Base-by-base conservation (phyloP, 805 yeast genomes). In the Schwanniomyces vanrijiae region DNA sequence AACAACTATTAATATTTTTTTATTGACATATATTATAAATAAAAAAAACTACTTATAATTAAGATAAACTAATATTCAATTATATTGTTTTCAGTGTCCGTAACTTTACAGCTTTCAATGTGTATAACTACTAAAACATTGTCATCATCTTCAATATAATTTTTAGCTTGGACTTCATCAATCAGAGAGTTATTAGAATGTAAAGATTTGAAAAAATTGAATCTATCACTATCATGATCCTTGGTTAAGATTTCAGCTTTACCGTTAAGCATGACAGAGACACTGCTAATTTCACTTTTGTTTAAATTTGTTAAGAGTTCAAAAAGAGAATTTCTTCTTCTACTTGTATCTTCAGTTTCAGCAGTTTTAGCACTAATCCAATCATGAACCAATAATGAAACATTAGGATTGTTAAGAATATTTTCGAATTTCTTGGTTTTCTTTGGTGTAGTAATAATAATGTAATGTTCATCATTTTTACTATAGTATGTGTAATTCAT, bases 321-420 rank as follows among this genome's bases (percentile, higher is more conserved):
- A 52, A 39, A 73, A 54, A 50, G 68, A 50, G 58, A 67, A 55
- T 47, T 64, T 37, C 68, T 54, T 40, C 67, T 54, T 40, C 45
- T 31, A 4, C 40, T 26, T 10, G 45, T 62, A 38, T 26, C 51
- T n/a, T 44, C 47, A 4, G 45, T 49, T n/a, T 46, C 46, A 2
- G 62, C 56, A 34, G 69, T 65, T 56, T 77, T 76, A 3, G 86
- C 81, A 1, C 89, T 78, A 13, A 86, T 79, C 97, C 97, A 91
- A 58, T 92, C 98, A 62, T 92, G 98, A 37, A 92, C 82, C 49
- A 92, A 73, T 39, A 92, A 62, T 0, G 96, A 86, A 5, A 92
- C 96, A 37, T 80, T 76, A 7, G 92, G 90, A 61, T 92, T 92
- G 33, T 67, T 65, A 11, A 64, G 52, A 43, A 92, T 79, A 66